phyloP scores from a whole-genome alignment of 2,329 filamentous ascomycete species.

The Fusarium odoratissimum region DNA sequence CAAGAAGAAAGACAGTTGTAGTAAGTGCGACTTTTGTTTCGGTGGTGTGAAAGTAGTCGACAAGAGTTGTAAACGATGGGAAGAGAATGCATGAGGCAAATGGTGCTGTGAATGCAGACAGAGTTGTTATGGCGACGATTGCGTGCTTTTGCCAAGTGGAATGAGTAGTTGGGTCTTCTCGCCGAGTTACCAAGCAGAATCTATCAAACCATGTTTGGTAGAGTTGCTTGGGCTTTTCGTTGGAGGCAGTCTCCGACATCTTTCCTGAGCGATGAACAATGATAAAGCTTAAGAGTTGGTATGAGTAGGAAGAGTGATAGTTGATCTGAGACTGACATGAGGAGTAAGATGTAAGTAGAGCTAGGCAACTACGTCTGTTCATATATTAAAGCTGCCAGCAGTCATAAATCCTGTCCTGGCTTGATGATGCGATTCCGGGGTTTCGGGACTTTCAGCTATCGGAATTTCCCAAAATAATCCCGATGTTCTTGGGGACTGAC shows the following conservation, averaged over 20 bases:
- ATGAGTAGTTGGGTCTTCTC: not conserved
- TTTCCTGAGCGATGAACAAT: accelerated
- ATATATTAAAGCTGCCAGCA: not conserved
- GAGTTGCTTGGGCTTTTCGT: not conserved
- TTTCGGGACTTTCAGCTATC: not conserved
- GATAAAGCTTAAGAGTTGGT: too few species aligned
- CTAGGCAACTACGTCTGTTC: not conserved
- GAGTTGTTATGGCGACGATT: not conserved
- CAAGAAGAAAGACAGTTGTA: not conserved
- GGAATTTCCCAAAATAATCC: not conserved
- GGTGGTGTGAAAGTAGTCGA: constrained; percentile 1
- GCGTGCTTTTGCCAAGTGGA: not conserved
- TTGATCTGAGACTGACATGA: accelerated
- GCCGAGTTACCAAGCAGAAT: not conserved
- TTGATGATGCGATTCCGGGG: not conserved
- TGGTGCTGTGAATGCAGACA: not conserved
- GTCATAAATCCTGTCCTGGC: not conserved
- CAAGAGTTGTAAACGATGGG: not conserved
- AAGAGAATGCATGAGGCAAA: constrained; percentile 3
- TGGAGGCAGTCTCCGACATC: not conserved
- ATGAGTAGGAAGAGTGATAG: accelerated
- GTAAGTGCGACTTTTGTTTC: not conserved
- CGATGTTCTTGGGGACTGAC: accelerated
- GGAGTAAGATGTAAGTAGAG: not conserved
- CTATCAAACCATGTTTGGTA: not conserved